Evolutionary conservation across 345 rosid genomes (phyloP), one percentile per base, ranked within the genome.

Genomic region (Anastatica hierochuntica): DNA sequence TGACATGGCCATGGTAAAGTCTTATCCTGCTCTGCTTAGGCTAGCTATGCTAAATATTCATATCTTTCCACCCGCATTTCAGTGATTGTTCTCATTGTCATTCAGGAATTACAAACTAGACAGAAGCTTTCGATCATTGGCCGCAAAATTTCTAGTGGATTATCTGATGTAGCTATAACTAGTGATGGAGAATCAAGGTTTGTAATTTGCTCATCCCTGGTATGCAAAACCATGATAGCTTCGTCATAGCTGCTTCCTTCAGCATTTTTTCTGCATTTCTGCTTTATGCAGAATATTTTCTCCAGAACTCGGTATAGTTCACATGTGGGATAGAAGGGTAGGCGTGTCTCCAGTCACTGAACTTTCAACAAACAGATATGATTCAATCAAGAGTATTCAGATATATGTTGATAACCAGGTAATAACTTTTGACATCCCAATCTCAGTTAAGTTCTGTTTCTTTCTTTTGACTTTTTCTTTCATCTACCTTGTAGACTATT

Each of bases 301-400:
- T 70, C 77, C 97, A 21, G 94, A 85, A 10, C 56, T 64, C 59
- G 95, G 98, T 40, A 45, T 48, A 21, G 68, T 92, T 50, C 77
- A 74, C 70, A 34, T 88, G 49, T 92, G 97, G 98, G 98, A 92
- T 72, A 81, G 88, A 76, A 78, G 94, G 71, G 70, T 30, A 35
- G 46, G 84, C 35, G 48, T 43, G 61, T 53, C 72, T 69, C 98
- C 98, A 55, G 81, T 79, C 63, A 74, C 76, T 45, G 81, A 83
- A 70, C 84, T 92, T 39, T 51, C 73, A 43, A 68, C 76, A 56
- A 66, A 64, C 72, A 75, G 67, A 26, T 64, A 36, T 24, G 60
- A 70, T 43, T 58, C 71, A 7, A 69, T 85, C 60, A 83, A 81
- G 48, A 81, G 88, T 45, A 63, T 92, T 67, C 80, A 81, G 64